Evolutionary conservation across 139 green algal species (phyloP), one percentile per base, ranked within the genome.

Genomic region (Astrephomene gubernaculifera): DNA sequence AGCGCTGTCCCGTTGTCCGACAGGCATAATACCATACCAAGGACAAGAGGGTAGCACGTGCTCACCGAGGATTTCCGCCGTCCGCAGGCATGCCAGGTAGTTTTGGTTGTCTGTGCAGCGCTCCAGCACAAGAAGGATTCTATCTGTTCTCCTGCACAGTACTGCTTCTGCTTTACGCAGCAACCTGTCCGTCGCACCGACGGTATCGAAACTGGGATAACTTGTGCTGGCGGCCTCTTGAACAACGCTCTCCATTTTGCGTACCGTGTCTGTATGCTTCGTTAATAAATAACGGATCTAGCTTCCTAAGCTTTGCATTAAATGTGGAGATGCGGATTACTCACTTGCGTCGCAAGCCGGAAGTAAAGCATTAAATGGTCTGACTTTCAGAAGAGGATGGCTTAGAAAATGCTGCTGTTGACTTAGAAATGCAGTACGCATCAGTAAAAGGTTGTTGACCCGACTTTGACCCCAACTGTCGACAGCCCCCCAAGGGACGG

Each of bases 81-180:
- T 89, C 6, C 87, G 79, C 73, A 91, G 44, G 29, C 75, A 89
- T 0, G 87, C 87, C 27, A 90, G 57, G 65, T 91, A 91, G 85
- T 93, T 93, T 27, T 82, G 81, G 70, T 86, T 90, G 53, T 91
- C 88, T 8, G 87, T 82, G 24, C 78, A 82, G 4, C 85, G 67
- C 78, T 93, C 90, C 5, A 93, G 85, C 8, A 93, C 90, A 8
- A 93, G 72, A 19, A 91, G 38, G 12, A 93, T 84, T 2, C 82
- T 68, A 57, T 93, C 88, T 0, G 82, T 89, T 21, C 90, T 33
- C 0, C 10, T 21, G 0, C 14, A 12, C 4, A 86, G 27, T 3
- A 86, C 35, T 0, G 79, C 53, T n/a, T 86, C 79, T 2, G 79
- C 79, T 38, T 86, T 86, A 7, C 79, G 79, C 35, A 86, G 38